These are phyloP conservation scores for Mycena capillaripes DNA, from an alignment of 768 basidiomycete genomes.

Conservation along the genomic window DNA sequence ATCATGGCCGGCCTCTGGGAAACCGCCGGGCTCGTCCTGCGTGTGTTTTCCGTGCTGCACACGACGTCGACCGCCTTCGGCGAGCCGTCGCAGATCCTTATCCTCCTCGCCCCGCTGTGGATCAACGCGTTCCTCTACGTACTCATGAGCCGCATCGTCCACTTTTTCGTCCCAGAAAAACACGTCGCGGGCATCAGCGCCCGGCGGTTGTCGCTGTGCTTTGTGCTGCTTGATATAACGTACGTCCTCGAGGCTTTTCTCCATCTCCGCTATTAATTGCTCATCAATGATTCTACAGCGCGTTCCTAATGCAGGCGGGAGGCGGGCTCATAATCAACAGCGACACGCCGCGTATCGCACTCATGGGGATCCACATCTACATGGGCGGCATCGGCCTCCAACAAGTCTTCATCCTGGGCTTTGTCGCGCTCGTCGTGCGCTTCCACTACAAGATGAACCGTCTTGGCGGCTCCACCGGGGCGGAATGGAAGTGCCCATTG, in stretches of 20 bases:
- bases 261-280: too few relatives aligned
- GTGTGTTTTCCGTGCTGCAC: conserved; percentile 21
- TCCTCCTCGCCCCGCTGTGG: conserved; percentile 41
- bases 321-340: too few relatives aligned
- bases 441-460: conserved; percentile 7
- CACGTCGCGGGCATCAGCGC: conserved; percentile 32
- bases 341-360: too few relatives aligned
- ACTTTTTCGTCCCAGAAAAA: conserved; percentile 37
- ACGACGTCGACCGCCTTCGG: conserved; percentile 4
- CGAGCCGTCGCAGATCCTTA: conserved; percentile 31
- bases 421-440: conserved; percentile 27
- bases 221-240: conserved; percentile 36
- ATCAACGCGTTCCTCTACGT: conserved; percentile 42
- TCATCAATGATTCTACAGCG: too few relatives aligned
- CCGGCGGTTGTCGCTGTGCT: conserved; percentile 17
- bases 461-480: conserved; percentile 14
- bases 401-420: conserved; percentile 39
- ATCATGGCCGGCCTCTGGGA: conserved; percentile 41
- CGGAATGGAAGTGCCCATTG: conserved; percentile 13
- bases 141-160: conserved; percentile 36
- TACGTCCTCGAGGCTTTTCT: too few relatives aligned
- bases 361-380: conserved; percentile 38
- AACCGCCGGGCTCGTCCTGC: conserved; percentile 29
- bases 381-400: conserved; percentile 42
- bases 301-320: too few relatives aligned